These are phyloP conservation scores for Xylariaceae sp. DNA, from an alignment of 2,329 filamentous ascomycete species.

Conservation along the genomic window DNA sequence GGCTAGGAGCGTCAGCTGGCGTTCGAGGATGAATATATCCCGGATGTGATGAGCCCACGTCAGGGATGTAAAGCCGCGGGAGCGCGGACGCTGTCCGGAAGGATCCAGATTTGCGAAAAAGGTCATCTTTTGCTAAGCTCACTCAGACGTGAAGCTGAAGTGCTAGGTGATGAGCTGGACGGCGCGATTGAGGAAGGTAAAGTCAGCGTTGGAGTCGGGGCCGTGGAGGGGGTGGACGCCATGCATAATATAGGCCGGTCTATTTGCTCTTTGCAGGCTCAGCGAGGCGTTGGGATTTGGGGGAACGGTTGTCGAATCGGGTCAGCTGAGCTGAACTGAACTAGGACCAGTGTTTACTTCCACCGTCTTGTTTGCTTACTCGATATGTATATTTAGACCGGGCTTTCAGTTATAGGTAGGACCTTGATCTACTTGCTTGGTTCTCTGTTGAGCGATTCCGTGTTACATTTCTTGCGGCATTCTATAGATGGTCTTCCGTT, in stretches of 20 bases:
- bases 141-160: conserved; percentile 54
- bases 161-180: conserved; percentile 34
- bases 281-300: neutral
- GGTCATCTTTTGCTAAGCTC: conserved; percentile 52
- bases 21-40: conserved; percentile 47
- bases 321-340: neutral
- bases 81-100: conserved; percentile 47
- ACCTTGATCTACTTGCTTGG: too few relatives aligned
- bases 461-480: too few relatives aligned
- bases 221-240: neutral
- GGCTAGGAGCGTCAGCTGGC: conserved; percentile 41
- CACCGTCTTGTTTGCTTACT: neutral
- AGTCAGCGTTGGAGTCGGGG: neutral
- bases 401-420: neutral
- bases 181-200: conserved; percentile 6
- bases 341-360: neutral
- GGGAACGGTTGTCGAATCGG: neutral
- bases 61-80: conserved; percentile 38
- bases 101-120: conserved; percentile 40
- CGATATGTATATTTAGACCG: neutral
- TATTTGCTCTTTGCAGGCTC: conserved; percentile 13
- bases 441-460: neutral
- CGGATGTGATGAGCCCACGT: conserved; percentile 52
- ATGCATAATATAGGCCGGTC: conserved; percentile 12
- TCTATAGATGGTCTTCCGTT: too few relatives aligned